Evolutionary conservation across 176 grass and related monocot genomes (phyloP).

Genomic region (Oryza punctata): DNA sequence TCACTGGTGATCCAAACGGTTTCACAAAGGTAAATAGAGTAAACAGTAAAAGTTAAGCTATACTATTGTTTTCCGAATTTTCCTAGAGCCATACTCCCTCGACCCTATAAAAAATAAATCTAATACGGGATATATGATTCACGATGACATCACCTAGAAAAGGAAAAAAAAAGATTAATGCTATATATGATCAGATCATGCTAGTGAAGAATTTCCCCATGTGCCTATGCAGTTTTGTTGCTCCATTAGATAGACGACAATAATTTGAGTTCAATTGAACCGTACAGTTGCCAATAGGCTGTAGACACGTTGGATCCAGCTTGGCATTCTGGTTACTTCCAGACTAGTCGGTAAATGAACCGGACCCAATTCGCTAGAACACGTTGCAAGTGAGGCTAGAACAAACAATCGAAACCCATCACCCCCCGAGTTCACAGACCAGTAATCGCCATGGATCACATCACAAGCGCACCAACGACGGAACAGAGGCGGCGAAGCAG

Average conservation of each 20-base stretch:
- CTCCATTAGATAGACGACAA: background rate
- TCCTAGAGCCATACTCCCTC: too few relatives aligned
- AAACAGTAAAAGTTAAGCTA: too few relatives aligned
- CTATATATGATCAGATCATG: background rate
- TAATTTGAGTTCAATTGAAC: background rate
- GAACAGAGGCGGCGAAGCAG: background rate
- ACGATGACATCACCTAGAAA: background rate
- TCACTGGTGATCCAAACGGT: background rate
- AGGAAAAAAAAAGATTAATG: background rate
- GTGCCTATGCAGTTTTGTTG: background rate
- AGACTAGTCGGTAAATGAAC: background rate
- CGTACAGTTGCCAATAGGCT: background rate
- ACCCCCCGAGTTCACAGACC: background rate
- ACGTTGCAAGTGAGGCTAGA: background rate
- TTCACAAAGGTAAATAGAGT: background rate
- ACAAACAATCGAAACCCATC: background rate
- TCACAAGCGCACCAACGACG: background rate
- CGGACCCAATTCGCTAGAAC: background rate
- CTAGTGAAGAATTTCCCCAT: background rate
- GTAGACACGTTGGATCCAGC: slow-evolving; percentile 23
- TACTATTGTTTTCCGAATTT: background rate
- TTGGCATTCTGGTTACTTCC: background rate
- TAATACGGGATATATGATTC: background rate
- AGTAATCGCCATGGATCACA: background rate
- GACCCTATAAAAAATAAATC: too few relatives aligned